phyloP scores from a whole-genome alignment of 495 filamentous ascomycete genomes.

The Pyronema domesticum region DNA sequence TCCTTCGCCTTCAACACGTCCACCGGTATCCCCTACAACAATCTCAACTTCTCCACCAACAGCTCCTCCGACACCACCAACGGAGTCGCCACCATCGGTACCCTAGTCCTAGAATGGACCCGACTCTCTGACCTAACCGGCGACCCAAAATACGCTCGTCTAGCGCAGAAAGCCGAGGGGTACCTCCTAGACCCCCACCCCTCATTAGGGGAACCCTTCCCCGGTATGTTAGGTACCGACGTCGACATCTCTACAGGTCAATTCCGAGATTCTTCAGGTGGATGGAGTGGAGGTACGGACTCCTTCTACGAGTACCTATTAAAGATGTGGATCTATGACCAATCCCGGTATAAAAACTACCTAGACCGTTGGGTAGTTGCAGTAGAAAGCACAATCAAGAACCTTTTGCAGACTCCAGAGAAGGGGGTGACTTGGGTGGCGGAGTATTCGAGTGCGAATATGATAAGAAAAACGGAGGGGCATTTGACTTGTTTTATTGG shows the following conservation, averaged over 20 bases:
- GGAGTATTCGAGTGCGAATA: conserved; percentile 36
- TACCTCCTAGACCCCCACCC: conserved; percentile 55
- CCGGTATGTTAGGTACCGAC: conserved; percentile 55
- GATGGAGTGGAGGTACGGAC: conserved; percentile 69
- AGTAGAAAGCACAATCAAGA: conserved; percentile 54
- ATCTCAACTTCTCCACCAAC: conserved; percentile 40
- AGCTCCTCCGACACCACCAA: conserved; percentile 35
- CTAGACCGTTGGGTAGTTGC: conserved; percentile 55
- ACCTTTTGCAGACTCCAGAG: conserved; percentile 55
- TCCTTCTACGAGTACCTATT: conserved; percentile 85
- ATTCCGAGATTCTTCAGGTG: conserved; percentile 48
- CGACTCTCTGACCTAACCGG: conserved; percentile 62
- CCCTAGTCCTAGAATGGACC: conserved; percentile 71
- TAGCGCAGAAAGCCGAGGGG: conserved; percentile 51
- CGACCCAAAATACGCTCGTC: conserved; percentile 42
- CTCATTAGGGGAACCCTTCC: conserved; percentile 47
- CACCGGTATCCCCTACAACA: conserved; percentile 60
- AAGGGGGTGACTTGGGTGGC: conserved; percentile 59
- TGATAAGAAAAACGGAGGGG: conserved; percentile 35
- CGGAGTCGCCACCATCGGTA: conserved; percentile 53
- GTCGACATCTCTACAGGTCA: conserved; percentile 46
- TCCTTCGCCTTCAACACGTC: conserved; percentile 63
- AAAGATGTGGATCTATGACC: conserved; percentile 82
- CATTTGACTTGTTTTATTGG: conserved; percentile 73
- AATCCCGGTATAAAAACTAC: conserved; percentile 42